These are phyloP conservation scores for Claviceps cyperi DNA, from an alignment of 2,329 filamentous ascomycete genomes.

Conservation along the genomic window DNA sequence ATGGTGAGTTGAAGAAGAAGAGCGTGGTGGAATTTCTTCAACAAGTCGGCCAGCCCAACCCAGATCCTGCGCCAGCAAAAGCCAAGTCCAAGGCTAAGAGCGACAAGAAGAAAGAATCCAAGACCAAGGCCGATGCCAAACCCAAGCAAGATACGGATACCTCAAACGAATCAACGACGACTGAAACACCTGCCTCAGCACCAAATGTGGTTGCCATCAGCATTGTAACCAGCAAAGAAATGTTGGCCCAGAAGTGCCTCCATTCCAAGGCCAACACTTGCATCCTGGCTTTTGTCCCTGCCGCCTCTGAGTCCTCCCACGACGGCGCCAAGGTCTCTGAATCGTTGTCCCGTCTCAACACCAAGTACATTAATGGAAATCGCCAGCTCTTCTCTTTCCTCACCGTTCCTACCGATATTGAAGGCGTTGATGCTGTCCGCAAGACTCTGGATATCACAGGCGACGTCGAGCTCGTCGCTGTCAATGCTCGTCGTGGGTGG, in stretches of 20 bases:
- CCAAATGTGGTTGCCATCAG: constrained; percentile 45
- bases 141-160: constrained; percentile 26
- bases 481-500: constrained; percentile 80
- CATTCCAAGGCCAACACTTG: constrained; percentile 66
- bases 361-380: constrained; percentile 55
- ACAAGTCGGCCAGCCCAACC: constrained; percentile 65
- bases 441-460: constrained; percentile 41
- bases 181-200: constrained; percentile 7
- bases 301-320: constrained; percentile 31
- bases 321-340: constrained; percentile 42
- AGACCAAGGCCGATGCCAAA: constrained; percentile 18
- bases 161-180: constrained; percentile 15
- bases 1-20: constrained; percentile 75
- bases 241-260: constrained; percentile 59
- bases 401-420: constrained; percentile 44
- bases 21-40: constrained; percentile 70
- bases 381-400: constrained; percentile 73
- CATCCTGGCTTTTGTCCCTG: constrained; percentile 58
- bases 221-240: constrained; percentile 46
- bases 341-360: constrained; percentile 56
- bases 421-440: constrained; percentile 27
- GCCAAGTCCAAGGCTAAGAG: constrained; percentile 23
- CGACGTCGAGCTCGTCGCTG: constrained; percentile 58
- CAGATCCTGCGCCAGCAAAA: constrained; percentile 42
- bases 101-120: constrained; percentile 10